Percentiles rank a stretch among this genome's conserved stretches.
Evolutionary conservation across 257 asterid species (phyloP).

Genomic region (Scutellaria barbata): DNA sequence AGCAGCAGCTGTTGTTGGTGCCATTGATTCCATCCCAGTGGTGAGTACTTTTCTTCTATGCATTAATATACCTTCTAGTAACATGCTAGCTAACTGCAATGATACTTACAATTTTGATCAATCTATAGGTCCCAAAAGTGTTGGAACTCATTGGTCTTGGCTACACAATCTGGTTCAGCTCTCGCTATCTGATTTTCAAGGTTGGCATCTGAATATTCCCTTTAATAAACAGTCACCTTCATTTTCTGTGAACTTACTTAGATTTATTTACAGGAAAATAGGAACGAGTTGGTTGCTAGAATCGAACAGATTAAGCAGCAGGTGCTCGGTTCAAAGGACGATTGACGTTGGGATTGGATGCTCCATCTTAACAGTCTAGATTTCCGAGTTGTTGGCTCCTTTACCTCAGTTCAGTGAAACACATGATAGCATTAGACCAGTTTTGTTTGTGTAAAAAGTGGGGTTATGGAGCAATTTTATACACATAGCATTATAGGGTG

Average conservation of each 20-base stretch:
- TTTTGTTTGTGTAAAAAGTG: slow-evolving; percentile 15
- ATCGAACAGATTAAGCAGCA: slow-evolving; percentile 67
- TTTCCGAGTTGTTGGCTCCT: neutral
- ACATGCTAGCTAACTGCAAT: slow-evolving; percentile 23
- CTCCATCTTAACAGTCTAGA: neutral
- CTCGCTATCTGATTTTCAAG: slow-evolving; percentile 79
- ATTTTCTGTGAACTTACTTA: neutral
- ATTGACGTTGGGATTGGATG: slow-evolving; percentile 25
- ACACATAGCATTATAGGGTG: neutral
- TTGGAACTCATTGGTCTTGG: slow-evolving; percentile 81
- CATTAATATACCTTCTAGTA: neutral
- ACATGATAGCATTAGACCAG: slow-evolving; percentile 7
- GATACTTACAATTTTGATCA: neutral
- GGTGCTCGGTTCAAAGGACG: slow-evolving; percentile 57
- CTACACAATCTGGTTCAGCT: slow-evolving; percentile 76
- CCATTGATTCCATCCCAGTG: slow-evolving; percentile 82
- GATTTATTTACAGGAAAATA: slow-evolving; percentile 56
- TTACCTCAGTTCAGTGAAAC: slow-evolving; percentile 17
- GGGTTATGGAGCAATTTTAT: slow-evolving; percentile 15
- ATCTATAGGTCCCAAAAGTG: slow-evolving; percentile 66
- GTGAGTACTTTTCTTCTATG: slow-evolving; percentile 40
- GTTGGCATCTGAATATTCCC: slow-evolving; percentile 37
- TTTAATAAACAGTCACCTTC: neutral
- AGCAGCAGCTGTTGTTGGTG: slow-evolving; percentile 62
- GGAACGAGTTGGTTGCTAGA: slow-evolving; percentile 66